These are phyloP conservation scores for Fusarium lateritium DNA, from an alignment of 2,329 filamentous ascomycete species.

Conservation along the genomic window DNA sequence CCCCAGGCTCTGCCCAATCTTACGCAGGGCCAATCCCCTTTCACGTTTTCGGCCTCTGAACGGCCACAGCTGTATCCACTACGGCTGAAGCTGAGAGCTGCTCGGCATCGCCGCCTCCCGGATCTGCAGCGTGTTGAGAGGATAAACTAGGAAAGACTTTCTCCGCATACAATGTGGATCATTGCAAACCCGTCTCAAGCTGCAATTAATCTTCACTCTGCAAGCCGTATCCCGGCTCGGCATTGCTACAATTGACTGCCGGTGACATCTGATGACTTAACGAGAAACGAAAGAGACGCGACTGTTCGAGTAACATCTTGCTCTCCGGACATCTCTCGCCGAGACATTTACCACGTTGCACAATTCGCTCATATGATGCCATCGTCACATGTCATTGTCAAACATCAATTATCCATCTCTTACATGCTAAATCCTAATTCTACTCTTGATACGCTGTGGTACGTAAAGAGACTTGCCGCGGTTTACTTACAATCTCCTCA, in stretches of 20 bases:
- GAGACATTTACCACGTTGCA: conserved; percentile 1
- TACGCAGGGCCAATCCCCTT: conserved; percentile 10
- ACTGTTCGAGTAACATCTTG: no score
- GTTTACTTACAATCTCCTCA: conserved; percentile 29
- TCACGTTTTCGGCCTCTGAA: not conserved
- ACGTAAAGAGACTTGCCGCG: conserved; percentile 23
- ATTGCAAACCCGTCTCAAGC: conserved; percentile 9
- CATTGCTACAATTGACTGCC: conserved; percentile 21
- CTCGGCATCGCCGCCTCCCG: conserved; percentile 40
- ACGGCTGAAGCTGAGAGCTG: conserved; percentile 25
- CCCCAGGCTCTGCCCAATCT: conserved; percentile 24
- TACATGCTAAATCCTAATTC: conserved; percentile 19
- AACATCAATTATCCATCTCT: conserved; percentile 22
- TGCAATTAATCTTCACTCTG: conserved; percentile 20
- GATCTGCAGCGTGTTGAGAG: conserved; percentile 33
- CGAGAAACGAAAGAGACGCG: no score
- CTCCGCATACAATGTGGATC: conserved; percentile 31
- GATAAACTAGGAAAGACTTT: not conserved
- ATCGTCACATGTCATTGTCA: conserved; percentile 13
- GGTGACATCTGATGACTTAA: conserved; percentile 5
- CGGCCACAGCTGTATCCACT: conserved; percentile 7
- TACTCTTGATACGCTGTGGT: conserved; percentile 9
- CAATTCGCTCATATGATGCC: conserved; percentile 18
- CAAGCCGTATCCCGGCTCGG: conserved; percentile 24
- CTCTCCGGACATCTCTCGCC: no score